A percentile compares a stretch with the other conserved stretches of the same genome.
Evolutionary conservation across 441 rosid species (phyloP).

Genomic region (Metrosideros polymorpha): DNA sequence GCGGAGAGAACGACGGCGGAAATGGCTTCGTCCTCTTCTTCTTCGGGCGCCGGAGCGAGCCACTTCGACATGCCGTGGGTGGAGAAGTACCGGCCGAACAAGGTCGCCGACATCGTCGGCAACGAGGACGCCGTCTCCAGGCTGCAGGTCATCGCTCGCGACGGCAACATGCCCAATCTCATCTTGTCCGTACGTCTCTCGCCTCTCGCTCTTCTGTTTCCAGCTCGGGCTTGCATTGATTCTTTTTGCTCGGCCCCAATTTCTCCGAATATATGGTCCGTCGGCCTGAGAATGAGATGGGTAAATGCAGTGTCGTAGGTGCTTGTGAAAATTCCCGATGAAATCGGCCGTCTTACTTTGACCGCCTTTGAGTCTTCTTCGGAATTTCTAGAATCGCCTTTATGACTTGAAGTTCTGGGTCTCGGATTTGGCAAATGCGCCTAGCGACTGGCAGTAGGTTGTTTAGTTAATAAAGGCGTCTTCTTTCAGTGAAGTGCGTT

Average conservation of each 20-base stretch:
- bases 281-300: neutral
- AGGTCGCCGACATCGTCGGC: conserved; percentile 76
- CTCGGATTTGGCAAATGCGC: neutral
- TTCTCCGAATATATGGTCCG: neutral
- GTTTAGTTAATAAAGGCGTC: neutral
- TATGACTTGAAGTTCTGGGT: neutral
- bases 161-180: conserved; percentile 94
- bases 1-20: neutral
- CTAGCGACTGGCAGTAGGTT: neutral
- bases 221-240: neutral
- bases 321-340: neutral
- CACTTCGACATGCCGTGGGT: conserved; percentile 89
- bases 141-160: conserved; percentile 89
- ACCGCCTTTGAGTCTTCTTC: neutral
- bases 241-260: neutral
- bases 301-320: neutral
- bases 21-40: conserved; percentile 65
- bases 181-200: conserved; percentile 46
- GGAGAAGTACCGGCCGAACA: conserved; percentile 83
- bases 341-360: neutral
- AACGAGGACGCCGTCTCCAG: conserved; percentile 85
- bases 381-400: neutral
- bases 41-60: conserved; percentile 8
- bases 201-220: neutral
- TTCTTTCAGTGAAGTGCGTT: neutral